Percentiles rank a stretch among this genome's conserved stretches.
Evolutionary conservation across 1,284 basidiomycete genomes (phyloP).

Genomic region (Austropuccinia psidii): DNA sequence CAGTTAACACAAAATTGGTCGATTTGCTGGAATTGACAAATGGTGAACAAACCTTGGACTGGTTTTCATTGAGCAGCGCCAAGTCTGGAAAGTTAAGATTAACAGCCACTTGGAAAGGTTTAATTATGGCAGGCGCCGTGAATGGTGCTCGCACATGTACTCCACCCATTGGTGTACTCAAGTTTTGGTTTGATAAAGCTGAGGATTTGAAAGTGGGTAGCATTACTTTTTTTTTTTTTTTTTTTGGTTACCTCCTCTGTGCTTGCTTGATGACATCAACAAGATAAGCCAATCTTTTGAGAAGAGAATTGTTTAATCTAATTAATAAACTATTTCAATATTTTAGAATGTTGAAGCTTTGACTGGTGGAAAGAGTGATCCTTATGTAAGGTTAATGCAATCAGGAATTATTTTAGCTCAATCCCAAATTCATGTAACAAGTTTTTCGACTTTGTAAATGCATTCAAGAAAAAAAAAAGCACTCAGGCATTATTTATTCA

Average conservation of each 20-base stretch:
- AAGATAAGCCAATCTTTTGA: background rate
- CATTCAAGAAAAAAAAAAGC: no score
- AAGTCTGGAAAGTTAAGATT: conserved; percentile 71
- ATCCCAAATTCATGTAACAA: conserved; percentile 80
- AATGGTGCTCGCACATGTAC: conserved; percentile 75
- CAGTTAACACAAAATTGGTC: conserved; percentile 65
- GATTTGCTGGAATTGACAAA: conserved; percentile 60
- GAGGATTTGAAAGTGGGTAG: conserved; percentile 64
- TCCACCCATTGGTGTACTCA: conserved; percentile 67
- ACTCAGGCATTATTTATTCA: no score
- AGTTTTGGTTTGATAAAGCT: conserved; percentile 76
- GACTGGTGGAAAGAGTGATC: conserved; percentile 64
- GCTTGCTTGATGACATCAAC: background rate
- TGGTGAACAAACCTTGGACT: conserved; percentile 62
- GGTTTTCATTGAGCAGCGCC: conserved; percentile 80
- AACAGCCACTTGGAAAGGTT: conserved; percentile 86
- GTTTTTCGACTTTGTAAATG: conserved; percentile 54
- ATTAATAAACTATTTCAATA: no score
- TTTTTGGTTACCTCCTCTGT: background rate
- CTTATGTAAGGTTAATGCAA: conserved; percentile 74
- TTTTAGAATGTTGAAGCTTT: conserved; percentile 46
- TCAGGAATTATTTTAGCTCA: conserved; percentile 67
- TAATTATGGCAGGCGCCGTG: conserved; percentile 82
- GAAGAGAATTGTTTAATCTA: background rate
- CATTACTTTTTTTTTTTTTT: background rate